Base-by-base conservation (phyloP, 2,329 filamentous ascomycete genomes). In the Ciborinia camelliae region DNA sequence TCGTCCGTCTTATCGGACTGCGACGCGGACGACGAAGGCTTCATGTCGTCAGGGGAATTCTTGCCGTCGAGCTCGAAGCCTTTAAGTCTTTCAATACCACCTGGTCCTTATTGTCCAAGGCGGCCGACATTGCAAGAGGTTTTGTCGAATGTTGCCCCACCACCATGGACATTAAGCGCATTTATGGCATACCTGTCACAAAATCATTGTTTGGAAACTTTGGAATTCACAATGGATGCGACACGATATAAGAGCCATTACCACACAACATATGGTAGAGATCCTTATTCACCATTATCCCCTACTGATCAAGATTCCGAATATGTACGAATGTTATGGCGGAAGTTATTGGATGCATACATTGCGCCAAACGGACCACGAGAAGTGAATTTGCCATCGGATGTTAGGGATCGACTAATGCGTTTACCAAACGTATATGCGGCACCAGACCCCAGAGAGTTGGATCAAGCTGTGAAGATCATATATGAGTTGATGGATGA, bases 401-500 rank as follows among this genome's bases (percentile, higher is more conserved):
- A 88, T 68, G 91, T 97, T 52, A 90, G 94, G 43, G 92, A 98
- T 75, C 85, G 85, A 43, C 82, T 99, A 28, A 81, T 98, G 41
- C 81, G 81, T 50, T 81, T 90, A 48, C 83, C 86, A 9, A 81
- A 81, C 66, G 77, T 83, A 18, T 79, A 81, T 7, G 81, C 87
- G 0, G 92, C 94, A 8, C 89, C 89, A 6, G 79, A 86, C 65
- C 93, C 95, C 1, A 85, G 88, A 48, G 85, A 87, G 63, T 81
- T 99, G 20, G 90, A 96, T 66, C 85, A 90, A 59, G 92, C 95
- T 26, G 90, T 96, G 30, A 84, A 85, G 67, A 96, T 97, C 67
- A 91, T 97, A 48, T 93, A 94, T 76, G 95, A 98, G 71, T 81
- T 99, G 64, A 98, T 99, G 93, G 96, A 97, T 72, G 95, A 98